Percentiles rank a stretch among this genome's conserved stretches.
phyloP scores from a whole-genome alignment of 2,329 filamentous ascomycete genomes.

The Sarocladiaceae sp. region DNA sequence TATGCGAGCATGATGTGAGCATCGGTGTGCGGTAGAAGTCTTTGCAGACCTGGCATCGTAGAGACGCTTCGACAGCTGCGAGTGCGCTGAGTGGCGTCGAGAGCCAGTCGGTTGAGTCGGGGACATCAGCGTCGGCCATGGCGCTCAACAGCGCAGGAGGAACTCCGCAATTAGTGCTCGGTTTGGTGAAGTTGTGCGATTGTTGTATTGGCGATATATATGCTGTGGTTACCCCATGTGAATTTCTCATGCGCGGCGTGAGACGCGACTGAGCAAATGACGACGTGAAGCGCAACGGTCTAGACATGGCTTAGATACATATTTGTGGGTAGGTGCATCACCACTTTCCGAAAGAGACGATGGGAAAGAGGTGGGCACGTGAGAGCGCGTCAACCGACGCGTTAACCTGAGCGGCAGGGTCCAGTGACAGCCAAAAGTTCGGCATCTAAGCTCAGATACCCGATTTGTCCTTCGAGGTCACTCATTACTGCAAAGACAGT shows the following conservation, averaged over 20 bases:
- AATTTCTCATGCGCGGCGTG: not conserved
- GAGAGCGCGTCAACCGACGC: conserved; percentile 26
- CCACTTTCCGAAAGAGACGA: not conserved
- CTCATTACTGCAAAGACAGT: not conserved
- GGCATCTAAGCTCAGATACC: not conserved
- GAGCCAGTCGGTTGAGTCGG: conserved; percentile 85
- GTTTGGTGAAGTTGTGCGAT: too few species aligned
- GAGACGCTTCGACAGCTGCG: conserved; percentile 70
- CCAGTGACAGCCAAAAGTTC: not conserved
- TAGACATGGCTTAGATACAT: conserved; percentile 4
- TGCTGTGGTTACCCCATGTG: too few species aligned
- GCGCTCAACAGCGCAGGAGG: not conserved
- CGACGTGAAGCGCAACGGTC: not conserved
- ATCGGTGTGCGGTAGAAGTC: conserved; percentile 95
- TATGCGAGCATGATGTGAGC: conserved; percentile 91
- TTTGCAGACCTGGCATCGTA: conserved; percentile 97
- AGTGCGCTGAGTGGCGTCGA: conserved; percentile 63
- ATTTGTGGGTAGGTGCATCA: not conserved
- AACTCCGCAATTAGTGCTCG: not conserved
- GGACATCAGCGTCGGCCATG: conserved; percentile 40
- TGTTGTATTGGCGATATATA: too few species aligned
- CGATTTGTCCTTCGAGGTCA: not conserved
- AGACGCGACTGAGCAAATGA: conserved; percentile 9
- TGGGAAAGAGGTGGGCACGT: conserved; percentile 22
- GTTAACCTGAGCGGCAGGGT: conserved; percentile 9